phyloP scores from a whole-genome alignment of 768 basidiomycete genomes.

The Suillus tomentosus region DNA sequence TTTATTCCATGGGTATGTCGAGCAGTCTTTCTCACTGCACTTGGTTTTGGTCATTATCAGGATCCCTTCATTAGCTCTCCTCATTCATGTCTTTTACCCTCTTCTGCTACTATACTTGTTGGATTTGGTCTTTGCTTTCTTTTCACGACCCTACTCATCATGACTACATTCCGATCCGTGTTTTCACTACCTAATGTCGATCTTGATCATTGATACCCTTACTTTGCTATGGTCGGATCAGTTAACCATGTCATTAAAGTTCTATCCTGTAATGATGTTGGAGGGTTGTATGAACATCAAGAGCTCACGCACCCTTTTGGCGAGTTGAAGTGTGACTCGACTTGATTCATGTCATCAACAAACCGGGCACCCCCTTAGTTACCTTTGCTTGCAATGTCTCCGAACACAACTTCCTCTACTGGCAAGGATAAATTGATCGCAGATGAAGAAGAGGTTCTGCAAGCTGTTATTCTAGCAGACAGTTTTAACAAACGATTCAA shows the following conservation, averaged over 20 bases:
- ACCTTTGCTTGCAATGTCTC: conserved; percentile 55
- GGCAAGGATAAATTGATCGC: conserved; percentile 66
- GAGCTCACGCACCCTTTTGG: neutral
- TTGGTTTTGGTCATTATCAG: conserved; percentile 37
- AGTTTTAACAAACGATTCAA: conserved; percentile 94
- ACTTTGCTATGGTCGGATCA: conserved; percentile 33
- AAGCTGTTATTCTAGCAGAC: conserved; percentile 95
- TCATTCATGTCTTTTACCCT: conserved; percentile 39
- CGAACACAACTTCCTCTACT: conserved; percentile 47
- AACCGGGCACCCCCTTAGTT: conserved; percentile 11
- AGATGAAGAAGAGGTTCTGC: conserved; percentile 83
- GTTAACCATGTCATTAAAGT: conserved; percentile 34
- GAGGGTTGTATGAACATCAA: conserved; percentile 16
- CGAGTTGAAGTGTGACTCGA: conserved; percentile 27
- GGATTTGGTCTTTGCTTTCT: conserved; percentile 62
- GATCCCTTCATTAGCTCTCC: conserved; percentile 31
- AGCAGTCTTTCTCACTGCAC: conserved; percentile 37
- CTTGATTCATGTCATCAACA: conserved; percentile 7
- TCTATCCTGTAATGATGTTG: conserved; percentile 33
- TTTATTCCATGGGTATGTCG: conserved; percentile 37
- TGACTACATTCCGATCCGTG: conserved; percentile 59
- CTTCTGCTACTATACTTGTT: conserved; percentile 47
- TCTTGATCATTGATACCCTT: conserved; percentile 59
- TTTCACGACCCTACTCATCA: conserved; percentile 61
- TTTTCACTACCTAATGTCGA: conserved; percentile 69